These are phyloP conservation scores for Strobilomyces echinocephalus DNA, from an alignment of 768 basidiomycete species.

Conservation along the genomic window DNA sequence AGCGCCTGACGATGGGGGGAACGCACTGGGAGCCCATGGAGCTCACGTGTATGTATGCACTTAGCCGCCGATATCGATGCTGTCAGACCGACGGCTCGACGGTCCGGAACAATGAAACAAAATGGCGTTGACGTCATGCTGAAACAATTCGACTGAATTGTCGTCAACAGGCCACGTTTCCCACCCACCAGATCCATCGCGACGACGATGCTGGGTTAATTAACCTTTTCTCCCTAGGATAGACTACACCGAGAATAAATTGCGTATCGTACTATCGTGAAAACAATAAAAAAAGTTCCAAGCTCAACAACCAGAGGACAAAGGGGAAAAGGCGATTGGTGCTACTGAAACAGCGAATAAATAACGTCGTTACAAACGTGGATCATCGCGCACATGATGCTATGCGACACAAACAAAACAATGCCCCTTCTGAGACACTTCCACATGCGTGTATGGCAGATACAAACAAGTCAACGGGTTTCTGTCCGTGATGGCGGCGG, in stretches of 20 bases:
- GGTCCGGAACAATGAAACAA: not conserved
- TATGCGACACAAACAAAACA: conserved; percentile 7
- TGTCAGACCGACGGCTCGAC: not conserved
- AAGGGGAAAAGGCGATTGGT: not conserved
- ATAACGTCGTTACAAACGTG: conserved; percentile 9
- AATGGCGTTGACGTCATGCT: not conserved
- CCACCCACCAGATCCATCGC: not conserved
- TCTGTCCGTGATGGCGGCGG: not conserved
- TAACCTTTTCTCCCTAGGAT: conserved; percentile 15
- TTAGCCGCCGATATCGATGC: too few species aligned
- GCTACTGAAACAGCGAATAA: conserved; percentile 8
- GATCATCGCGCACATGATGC: conserved; percentile 3
- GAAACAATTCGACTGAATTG: not conserved
- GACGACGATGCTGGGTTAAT: not conserved
- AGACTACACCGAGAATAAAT: conserved; percentile 24
- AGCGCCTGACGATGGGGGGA: too few species aligned
- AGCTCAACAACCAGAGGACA: not conserved
- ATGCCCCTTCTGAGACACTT: not conserved
- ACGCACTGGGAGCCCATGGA: too few species aligned
- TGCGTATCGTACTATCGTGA: conserved; percentile 9
- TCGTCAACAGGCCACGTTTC: not conserved
- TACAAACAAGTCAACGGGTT: conserved; percentile 3
- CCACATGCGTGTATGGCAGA: conserved; percentile 2
- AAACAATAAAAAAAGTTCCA: not conserved
- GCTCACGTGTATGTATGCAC: too few species aligned